phyloP scores from a whole-genome alignment of 768 basidiomycete species.

The Pholiota microspora region DNA sequence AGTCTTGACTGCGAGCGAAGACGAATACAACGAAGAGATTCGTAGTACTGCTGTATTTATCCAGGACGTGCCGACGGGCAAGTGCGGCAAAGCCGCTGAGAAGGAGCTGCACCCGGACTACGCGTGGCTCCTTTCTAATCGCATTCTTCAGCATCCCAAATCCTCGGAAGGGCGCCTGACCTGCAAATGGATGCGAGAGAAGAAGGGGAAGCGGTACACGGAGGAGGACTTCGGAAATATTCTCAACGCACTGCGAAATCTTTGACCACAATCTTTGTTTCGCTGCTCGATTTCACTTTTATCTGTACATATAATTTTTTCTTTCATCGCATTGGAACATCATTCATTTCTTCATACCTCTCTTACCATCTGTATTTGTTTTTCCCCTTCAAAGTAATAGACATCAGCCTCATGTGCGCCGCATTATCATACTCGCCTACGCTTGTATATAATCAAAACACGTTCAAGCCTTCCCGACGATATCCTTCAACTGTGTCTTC shows the following conservation, averaged over 20 bases:
- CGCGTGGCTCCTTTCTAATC: conserved; percentile 18
- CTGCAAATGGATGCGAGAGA: conserved; percentile 39
- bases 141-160: conserved; percentile 12
- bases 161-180: conserved; percentile 8
- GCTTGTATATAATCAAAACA: too few species aligned
- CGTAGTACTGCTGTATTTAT: background rate
- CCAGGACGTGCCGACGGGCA: background rate
- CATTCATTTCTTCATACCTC: background rate
- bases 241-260: conserved; percentile 30
- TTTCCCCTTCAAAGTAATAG: background rate
- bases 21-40: conserved; percentile 13
- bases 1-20: conserved; percentile 9
- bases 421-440: too few species aligned
- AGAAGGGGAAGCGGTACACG: conserved; percentile 33
- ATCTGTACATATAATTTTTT: background rate
- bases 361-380: conserved; percentile 2
- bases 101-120: conserved; percentile 13
- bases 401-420: too few species aligned
- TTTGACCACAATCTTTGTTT: conserved; percentile 18
- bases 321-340: background rate
- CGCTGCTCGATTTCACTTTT: background rate
- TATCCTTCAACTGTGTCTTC: conserved; percentile 43
- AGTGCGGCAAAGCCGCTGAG: background rate
- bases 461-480: conserved; percentile 24
- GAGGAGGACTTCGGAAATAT: conserved; percentile 33